Conservation (phyloP, 371 early-diverging fungal genomes). For the Mortierella sp. region DNA sequence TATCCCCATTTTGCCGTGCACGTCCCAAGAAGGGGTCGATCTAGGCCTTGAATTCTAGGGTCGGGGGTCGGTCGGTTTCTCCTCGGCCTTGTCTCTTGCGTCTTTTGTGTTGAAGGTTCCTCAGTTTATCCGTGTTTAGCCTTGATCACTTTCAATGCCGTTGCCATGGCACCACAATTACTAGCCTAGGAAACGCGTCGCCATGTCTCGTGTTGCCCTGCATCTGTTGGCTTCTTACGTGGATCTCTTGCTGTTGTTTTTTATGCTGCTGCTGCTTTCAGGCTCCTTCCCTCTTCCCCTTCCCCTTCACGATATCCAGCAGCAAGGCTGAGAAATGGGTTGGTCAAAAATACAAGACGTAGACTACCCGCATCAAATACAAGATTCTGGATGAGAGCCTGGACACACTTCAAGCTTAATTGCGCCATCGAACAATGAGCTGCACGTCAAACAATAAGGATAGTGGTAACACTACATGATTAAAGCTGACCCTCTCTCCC, state of each 20-base stretch:
- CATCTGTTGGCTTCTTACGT: no score
- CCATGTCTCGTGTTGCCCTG: no score
- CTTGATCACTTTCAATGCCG: background rate
- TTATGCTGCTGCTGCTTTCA: no score
- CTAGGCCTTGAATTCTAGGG: background rate
- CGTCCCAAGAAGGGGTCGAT: background rate
- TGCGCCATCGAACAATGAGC: background rate
- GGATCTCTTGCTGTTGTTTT: no score
- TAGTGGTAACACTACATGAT: background rate
- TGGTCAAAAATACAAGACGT: background rate
- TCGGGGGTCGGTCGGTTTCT: background rate
- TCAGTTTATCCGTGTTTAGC: background rate
- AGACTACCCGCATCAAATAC: no score
- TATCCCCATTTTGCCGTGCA: background rate
- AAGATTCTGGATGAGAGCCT: no score
- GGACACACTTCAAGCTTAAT: no score
- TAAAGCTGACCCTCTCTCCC: background rate
- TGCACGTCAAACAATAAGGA: background rate
- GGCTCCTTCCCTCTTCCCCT: no score
- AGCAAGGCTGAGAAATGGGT: no score
- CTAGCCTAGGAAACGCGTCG: no score
- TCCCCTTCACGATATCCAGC: no score
- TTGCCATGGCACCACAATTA: background rate
- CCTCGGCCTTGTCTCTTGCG: background rate
- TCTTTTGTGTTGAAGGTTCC: no score